phyloP scores from a whole-genome alignment of 331 rosid species.

The Dryas integrifolia region DNA sequence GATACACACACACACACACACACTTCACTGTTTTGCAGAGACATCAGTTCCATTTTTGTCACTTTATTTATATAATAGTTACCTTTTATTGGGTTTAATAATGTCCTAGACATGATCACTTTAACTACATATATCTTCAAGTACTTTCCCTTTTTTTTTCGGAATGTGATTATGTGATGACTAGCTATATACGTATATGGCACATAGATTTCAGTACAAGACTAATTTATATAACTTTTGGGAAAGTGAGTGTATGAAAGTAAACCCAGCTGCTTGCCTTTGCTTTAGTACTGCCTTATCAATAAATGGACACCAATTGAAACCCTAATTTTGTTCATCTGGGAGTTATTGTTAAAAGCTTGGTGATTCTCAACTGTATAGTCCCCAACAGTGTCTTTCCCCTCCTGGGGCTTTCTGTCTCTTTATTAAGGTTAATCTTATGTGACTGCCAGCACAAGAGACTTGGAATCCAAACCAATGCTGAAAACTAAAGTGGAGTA shows the following conservation, averaged over 20 bases:
- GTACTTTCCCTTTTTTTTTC: slow-evolving; percentile 3
- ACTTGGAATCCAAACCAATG: neutral
- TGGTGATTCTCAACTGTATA: neutral
- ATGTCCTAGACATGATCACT: slow-evolving; percentile 10
- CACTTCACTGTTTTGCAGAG: neutral
- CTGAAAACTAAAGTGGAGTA: neutral
- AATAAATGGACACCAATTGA: neutral
- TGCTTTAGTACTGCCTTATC: neutral
- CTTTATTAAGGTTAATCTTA: neutral
- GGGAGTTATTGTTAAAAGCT: neutral
- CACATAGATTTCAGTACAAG: slow-evolving; percentile 10
- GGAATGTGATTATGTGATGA: neutral
- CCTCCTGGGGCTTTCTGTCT: neutral
- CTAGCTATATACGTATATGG: neutral
- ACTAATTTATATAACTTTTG: slow-evolving; percentile 3
- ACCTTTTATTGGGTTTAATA: slow-evolving; percentile 16
- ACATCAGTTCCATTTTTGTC: neutral
- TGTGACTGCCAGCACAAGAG: neutral
- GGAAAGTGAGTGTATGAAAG: slow-evolving; percentile 9
- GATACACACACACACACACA: neutral
- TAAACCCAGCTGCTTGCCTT: neutral
- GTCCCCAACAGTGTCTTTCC: neutral
- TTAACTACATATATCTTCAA: neutral
- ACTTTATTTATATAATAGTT: slow-evolving; percentile 2
- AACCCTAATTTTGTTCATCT: neutral